Conservation (phyloP, 2,329 filamentous ascomycete genomes). For the Verticillium longisporum region DNA sequence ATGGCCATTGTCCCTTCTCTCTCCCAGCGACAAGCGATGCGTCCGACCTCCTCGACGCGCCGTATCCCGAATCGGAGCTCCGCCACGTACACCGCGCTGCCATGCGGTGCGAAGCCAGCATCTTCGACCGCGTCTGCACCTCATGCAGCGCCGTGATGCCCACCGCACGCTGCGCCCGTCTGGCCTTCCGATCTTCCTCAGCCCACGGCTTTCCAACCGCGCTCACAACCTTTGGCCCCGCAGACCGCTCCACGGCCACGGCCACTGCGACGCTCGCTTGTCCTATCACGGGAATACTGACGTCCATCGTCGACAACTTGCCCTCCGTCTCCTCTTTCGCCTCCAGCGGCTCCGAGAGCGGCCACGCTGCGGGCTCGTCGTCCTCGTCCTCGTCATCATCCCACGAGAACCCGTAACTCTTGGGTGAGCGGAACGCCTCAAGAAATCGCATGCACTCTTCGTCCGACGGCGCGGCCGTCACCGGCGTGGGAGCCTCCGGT, state of each 20-base stretch:
- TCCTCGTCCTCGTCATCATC: not conserved
- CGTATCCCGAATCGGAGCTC: not conserved
- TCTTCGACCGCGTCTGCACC: not conserved
- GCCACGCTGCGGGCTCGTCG: not conserved
- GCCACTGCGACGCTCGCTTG: conserved; percentile 9
- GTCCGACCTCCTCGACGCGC: not conserved
- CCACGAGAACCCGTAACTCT: not conserved
- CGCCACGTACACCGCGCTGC: not conserved
- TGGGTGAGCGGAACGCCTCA: conserved; percentile 1
- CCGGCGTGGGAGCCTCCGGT: conserved; percentile 7
- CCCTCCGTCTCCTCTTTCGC: not conserved
- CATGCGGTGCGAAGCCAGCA: not conserved
- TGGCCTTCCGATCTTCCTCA: not conserved
- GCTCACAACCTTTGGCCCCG: conserved; percentile 7
- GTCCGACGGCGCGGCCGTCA: conserved; percentile 9
- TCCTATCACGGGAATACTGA: conserved; percentile 1
- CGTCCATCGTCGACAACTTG: not conserved
- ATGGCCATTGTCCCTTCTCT: not conserved
- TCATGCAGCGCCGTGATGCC: not conserved
- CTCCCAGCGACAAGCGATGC: not conserved
- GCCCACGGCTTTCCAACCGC: conserved; percentile 1
- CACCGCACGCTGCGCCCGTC: not conserved
- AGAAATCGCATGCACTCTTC: conserved; percentile 12
- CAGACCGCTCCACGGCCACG: conserved; percentile 2
- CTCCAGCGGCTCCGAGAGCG: not conserved